These are phyloP conservation scores for Acanthamoeba lenticulata DNA, from an alignment of 208 protist species.

Conservation along the genomic window DNA sequence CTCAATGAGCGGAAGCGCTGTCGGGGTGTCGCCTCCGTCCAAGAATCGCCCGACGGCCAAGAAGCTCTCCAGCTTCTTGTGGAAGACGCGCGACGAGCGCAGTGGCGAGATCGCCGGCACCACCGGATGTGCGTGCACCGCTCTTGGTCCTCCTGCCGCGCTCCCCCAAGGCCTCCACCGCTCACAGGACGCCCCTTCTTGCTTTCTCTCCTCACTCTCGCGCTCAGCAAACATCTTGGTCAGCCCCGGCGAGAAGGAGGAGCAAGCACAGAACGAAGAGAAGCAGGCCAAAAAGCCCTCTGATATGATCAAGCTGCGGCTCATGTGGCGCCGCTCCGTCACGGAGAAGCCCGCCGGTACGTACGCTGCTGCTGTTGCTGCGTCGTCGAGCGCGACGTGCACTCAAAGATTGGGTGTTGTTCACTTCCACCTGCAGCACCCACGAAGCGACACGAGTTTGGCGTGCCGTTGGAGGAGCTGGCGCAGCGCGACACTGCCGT, in stretches of 20 bases:
- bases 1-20: neutral
- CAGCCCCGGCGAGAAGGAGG: neutral
- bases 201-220: neutral
- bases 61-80: neutral
- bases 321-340: neutral
- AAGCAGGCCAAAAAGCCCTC: neutral
- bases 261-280: neutral
- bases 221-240: neutral
- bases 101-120: neutral
- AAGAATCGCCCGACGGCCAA: neutral
- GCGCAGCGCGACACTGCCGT: neutral
- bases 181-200: no score
- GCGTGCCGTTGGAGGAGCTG: constrained; percentile 21
- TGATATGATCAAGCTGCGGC: neutral
- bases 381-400: no score
- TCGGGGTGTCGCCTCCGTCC: neutral
- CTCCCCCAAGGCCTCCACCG: no score
- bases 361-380: no score
- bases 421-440: neutral
- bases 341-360: neutral
- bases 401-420: neutral
- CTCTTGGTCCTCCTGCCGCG: no score
- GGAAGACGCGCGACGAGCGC: neutral
- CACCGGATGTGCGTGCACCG: no score
- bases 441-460: constrained; percentile 27